A percentile compares a stretch with the other conserved stretches of the same genome.
These are phyloP conservation scores for Artemisia tridentata DNA, from an alignment of 129 eudicot genomes.

Conservation along the genomic window DNA sequence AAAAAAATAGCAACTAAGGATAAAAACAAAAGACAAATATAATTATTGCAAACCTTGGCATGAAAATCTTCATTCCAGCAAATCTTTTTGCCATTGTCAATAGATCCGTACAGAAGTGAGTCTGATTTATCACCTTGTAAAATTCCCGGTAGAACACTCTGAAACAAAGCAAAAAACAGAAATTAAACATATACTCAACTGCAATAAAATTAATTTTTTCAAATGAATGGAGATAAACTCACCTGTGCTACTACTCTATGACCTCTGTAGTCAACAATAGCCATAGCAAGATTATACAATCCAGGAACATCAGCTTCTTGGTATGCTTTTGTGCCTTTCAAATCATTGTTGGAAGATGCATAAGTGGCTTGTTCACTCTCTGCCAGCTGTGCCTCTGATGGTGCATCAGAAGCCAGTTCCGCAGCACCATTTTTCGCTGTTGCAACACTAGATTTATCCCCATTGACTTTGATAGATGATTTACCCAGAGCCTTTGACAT, in stretches of 20 bases:
- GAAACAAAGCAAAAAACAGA: conserved; percentile 12
- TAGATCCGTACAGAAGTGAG: conserved; percentile 95
- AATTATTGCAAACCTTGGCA: conserved; percentile 57
- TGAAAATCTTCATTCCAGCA: conserved; percentile 98
- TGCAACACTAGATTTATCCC: conserved; percentile 40
- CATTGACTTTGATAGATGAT: conserved; percentile 29
- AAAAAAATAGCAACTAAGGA: not conserved
- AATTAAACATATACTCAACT: not conserved
- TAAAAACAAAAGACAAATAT: not conserved
- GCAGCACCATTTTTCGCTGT: conserved; percentile 27
- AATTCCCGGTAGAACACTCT: conserved; percentile 99
- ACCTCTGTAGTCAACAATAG: conserved; percentile 96
- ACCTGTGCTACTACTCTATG: conserved; percentile 99
- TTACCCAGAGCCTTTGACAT: conserved; percentile 25
- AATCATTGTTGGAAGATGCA: conserved; percentile 94
- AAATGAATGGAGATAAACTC: not conserved
- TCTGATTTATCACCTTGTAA: conserved; percentile 99
- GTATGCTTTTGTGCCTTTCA: conserved; percentile 95
- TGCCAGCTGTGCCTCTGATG: conserved; percentile 76
- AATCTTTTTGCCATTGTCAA: conserved; percentile 98
- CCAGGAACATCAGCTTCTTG: conserved; percentile 99
- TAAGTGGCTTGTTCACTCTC: conserved; percentile 99
- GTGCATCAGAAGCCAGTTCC: conserved; percentile 49
- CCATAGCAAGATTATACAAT: conserved; percentile 98
- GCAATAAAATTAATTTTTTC: not conserved